phyloP scores from a whole-genome alignment of 768 basidiomycete genomes.

The Paxillus ammoniavirescens region DNA sequence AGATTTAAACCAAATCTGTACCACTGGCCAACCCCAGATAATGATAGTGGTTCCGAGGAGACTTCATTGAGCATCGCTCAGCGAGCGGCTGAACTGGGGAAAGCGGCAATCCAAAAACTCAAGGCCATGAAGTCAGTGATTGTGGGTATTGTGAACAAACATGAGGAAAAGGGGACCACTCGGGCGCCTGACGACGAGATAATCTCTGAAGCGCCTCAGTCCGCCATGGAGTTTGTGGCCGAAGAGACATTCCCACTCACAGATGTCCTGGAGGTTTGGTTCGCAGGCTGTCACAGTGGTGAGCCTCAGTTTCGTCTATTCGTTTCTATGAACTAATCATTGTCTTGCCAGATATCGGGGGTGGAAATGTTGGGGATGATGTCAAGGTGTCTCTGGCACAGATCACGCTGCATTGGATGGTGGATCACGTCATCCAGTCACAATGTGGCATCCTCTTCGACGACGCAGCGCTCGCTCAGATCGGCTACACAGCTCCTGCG shows the following conservation, averaged over 20 bases:
- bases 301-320: slow-evolving; percentile 17
- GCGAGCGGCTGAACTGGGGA: not conserved
- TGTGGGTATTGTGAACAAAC: not conserved
- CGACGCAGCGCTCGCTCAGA: slow-evolving; percentile 41
- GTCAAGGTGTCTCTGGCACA: slow-evolving; percentile 46
- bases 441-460: slow-evolving; percentile 64
- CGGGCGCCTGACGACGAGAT: not conserved
- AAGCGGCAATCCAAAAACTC: not conserved
- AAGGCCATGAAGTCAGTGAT: not conserved
- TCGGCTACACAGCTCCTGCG: slow-evolving; percentile 31
- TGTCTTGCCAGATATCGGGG: slow-evolving; percentile 59
- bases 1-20: slow-evolving; percentile 64
- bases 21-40: slow-evolving; percentile 38
- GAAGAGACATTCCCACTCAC: slow-evolving; percentile 16
- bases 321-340: not conserved
- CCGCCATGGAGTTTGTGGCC: not conserved
- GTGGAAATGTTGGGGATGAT: slow-evolving; percentile 51
- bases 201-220: not conserved
- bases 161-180: not conserved
- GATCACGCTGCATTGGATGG: slow-evolving; percentile 77
- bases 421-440: slow-evolving; percentile 58
- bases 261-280: slow-evolving; percentile 81
- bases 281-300: slow-evolving; percentile 72
- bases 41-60: slow-evolving; percentile 30
- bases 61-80: not conserved